phyloP scores from a whole-genome alignment of 805 yeast genomes.

The Wickerhamomyces chaumierensis region DNA sequence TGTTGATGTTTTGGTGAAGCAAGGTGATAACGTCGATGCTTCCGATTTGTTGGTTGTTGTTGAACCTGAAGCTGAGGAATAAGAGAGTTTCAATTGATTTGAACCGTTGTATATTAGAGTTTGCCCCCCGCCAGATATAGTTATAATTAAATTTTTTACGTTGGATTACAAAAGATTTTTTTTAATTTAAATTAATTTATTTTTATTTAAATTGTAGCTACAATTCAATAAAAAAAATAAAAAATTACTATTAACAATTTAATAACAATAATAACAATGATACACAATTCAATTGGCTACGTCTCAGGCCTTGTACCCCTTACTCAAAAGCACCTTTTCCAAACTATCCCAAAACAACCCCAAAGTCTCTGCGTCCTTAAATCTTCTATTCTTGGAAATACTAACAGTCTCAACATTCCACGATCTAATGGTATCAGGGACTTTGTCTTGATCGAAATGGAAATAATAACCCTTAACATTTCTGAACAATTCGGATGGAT shows the following conservation, averaged over 20 bases:
- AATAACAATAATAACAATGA: no score
- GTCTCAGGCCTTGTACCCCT: constrained; percentile 48
- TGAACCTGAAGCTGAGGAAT: constrained; percentile 16
- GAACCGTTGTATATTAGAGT: no score
- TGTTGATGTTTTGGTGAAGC: constrained; percentile 64
- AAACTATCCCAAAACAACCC: constrained; percentile 77
- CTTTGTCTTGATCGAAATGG: constrained; percentile 64
- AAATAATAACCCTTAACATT: constrained; percentile 75
- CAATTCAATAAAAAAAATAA: no score
- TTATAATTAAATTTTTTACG: no score
- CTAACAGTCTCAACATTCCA: constrained; percentile 84
- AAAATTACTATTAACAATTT: no score
- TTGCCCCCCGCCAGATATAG: no score
- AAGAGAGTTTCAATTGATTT: no score
- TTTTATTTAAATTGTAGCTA: no score
- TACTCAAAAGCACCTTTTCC: constrained; percentile 59
- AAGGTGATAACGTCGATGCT: constrained; percentile 94
- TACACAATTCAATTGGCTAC: no score
- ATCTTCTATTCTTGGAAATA: constrained; percentile 73
- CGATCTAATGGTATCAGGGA: constrained; percentile 63
- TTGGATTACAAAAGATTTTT: no score
- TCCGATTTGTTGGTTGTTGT: constrained; percentile 72
- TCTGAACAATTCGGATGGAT: constrained; percentile 73
- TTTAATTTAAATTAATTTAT: no score
- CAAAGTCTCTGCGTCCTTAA: constrained; percentile 79